These are phyloP conservation scores for Puccinia polysora DNA, from an alignment of 1,284 basidiomycete genomes.

Conservation along the genomic window DNA sequence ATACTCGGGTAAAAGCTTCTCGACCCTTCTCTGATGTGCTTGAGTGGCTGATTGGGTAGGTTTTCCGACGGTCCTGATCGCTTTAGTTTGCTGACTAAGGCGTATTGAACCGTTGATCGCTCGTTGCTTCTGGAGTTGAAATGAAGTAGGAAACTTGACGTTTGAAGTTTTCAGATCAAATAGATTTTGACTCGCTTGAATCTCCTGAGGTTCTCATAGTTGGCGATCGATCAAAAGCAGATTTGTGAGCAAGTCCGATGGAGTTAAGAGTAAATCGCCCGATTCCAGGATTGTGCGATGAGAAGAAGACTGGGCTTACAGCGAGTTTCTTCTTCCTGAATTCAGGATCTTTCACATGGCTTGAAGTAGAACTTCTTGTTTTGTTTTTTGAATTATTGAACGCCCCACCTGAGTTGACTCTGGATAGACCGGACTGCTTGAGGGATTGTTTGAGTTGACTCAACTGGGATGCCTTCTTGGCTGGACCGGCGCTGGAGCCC, in stretches of 20 bases:
- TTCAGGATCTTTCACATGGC: constrained; percentile 34
- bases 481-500: too few relatives aligned
- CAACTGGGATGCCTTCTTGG: constrained; percentile 38
- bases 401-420: not conserved
- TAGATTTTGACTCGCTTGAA: constrained; percentile 39
- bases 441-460: constrained; percentile 40
- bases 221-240: not conserved
- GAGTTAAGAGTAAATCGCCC: not conserved
- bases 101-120: not conserved
- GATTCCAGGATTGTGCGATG: not conserved
- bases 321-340: constrained; percentile 40
- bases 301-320: not conserved
- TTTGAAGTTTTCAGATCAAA: constrained; percentile 39
- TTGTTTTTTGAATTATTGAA: constrained; percentile 12
- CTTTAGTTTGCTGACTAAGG: not conserved
- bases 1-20: constrained; percentile 78
- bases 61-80: constrained; percentile 33
- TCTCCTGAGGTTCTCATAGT: constrained; percentile 8
- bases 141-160: constrained; percentile 37
- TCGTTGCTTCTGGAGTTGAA: constrained; percentile 11
- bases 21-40: constrained; percentile 46
- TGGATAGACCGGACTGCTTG: constrained; percentile 27
- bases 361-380: constrained; percentile 18
- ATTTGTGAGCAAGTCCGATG: not conserved
- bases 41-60: constrained; percentile 34